Conservation (phyloP, 768 basidiomycete genomes). For the Boletus rufocinnamomeus region DNA sequence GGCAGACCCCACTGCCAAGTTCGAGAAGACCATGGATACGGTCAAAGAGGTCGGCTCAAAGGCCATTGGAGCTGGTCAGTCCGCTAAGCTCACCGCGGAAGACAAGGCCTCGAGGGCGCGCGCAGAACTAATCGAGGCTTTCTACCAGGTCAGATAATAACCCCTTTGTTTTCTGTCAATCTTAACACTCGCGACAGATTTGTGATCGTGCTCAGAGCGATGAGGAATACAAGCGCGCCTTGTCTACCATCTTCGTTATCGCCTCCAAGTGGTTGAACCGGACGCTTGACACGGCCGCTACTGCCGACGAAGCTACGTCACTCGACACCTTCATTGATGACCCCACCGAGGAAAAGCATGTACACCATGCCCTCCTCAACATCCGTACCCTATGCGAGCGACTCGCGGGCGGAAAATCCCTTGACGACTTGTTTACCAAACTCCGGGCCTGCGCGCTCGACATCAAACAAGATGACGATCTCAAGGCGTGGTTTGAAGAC, state of each 20-base stretch:
- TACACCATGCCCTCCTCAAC: conserved; percentile 50
- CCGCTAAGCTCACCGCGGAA: conserved; percentile 42
- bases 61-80: conserved; percentile 56
- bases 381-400: conserved; percentile 51
- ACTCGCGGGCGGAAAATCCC: conserved; percentile 47
- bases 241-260: conserved; percentile 58
- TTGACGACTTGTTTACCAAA: conserved; percentile 49
- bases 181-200: conserved; percentile 41
- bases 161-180: too few relatives aligned
- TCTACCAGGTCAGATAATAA: conserved; percentile 45
- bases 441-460: conserved; percentile 47
- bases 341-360: conserved; percentile 61
- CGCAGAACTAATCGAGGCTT: conserved; percentile 50
- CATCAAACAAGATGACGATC: conserved; percentile 52
- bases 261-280: conserved; percentile 58
- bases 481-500: conserved; percentile 57
- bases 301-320: conserved; percentile 44
- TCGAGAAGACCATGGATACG: conserved; percentile 69
- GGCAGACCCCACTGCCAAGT: conserved; percentile 52
- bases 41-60: conserved; percentile 57
- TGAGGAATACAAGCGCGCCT: conserved; percentile 54
- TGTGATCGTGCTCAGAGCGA: conserved; percentile 66
- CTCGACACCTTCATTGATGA: conserved; percentile 62
- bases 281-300: conserved; percentile 51
- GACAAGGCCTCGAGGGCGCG: conserved; percentile 47